These are phyloP conservation scores for Eutrema salsugineum DNA, from an alignment of 441 rosid genomes.

Conservation along the genomic window DNA sequence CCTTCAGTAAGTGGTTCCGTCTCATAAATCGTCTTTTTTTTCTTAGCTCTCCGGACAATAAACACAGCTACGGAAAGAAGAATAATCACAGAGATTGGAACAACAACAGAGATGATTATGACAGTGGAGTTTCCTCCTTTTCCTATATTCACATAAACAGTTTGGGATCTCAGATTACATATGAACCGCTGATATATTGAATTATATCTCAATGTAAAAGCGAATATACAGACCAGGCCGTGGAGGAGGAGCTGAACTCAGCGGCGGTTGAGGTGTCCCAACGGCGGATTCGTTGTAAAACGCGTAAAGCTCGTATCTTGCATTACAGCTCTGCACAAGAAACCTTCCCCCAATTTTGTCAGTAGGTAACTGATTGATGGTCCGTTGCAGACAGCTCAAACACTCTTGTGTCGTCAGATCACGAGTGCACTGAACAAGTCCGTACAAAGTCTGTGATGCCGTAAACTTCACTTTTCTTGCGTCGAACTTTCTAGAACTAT, in stretches of 20 bases:
- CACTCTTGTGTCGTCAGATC: constrained; percentile 35
- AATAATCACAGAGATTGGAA: not conserved
- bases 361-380: accelerated
- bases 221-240: not conserved
- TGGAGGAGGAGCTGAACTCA: not conserved
- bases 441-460: constrained; percentile 1
- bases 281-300: not conserved
- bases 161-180: not conserved
- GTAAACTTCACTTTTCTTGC: not conserved
- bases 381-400: constrained; percentile 11
- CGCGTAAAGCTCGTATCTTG: constrained; percentile 24
- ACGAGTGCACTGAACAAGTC: constrained; percentile 44
- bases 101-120: not conserved
- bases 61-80: not conserved
- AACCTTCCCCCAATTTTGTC: constrained; percentile 24
- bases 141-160: not conserved
- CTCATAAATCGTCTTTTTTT: not conserved
- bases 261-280: not conserved
- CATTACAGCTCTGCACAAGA: constrained; percentile 26
- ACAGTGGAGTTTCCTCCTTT: not conserved
- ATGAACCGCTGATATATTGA: not conserved
- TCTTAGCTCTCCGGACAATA: not conserved
- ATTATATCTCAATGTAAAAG: not conserved
- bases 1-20: not conserved
- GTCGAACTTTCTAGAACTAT: not conserved